Base-by-base conservation (phyloP, 2,329 filamentous ascomycete species). In the Colletotrichum sp. region DNA sequence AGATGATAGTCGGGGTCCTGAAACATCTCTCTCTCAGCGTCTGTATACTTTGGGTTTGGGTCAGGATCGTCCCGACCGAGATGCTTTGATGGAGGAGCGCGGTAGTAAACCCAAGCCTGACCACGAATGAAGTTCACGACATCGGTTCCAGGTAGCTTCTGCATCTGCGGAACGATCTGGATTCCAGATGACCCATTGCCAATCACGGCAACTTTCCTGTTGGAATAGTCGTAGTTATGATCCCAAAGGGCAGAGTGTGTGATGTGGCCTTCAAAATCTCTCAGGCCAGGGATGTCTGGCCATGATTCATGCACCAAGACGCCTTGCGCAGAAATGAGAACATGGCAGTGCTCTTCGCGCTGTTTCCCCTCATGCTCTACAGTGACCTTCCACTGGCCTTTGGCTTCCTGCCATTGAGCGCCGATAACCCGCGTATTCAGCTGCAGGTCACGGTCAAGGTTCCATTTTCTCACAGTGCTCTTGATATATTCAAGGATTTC, bases 401-500 rank as follows among this genome's bases (percentile, higher is more conserved):
- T 76, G 24, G 77, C 75, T 36, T 81, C 79, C 24, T 80, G 74
- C 79, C 79, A 81, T 70, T 77, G 43, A 65, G 84, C 79, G 36
- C 82, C 77, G 34, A 84, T 57, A 6, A 87, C 81, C n/a, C 81
- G 80, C 12, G 82, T 81, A 63, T 81, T 81, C 21, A 83, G 80
- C 72, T 83, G 67, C 24, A 86, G 77, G 55, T 86, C 84, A 14
- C 82, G 83, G 78, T 82, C 81, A 6, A 86, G 82, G 71, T 84
- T 82, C 80, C 82, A 87, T 74, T 84, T 87, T 34, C 85, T 84
- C 1, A 91, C 91, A 7, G 80, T 80, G 7, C 66, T 71, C 77
- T 91, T 85, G 85, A 90, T 88, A 78, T 93, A 91, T 4, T 86
- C 83, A 21, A 86, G 80, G 60, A 93, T 93, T 68, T 93, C 91